Evolutionary conservation across 306 rosid genomes (phyloP).

Genomic region (Trichosanthes truncata): DNA sequence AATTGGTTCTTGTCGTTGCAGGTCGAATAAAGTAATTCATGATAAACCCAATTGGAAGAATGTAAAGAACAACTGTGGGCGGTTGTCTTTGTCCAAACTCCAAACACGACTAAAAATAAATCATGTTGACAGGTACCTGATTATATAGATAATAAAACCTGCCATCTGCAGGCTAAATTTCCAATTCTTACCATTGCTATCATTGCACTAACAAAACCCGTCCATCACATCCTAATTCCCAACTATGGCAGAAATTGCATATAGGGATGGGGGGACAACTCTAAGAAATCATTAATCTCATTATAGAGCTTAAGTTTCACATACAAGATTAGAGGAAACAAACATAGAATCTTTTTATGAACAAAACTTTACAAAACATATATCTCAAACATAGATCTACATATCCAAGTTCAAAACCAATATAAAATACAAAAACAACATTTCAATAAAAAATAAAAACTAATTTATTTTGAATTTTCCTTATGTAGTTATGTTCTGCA

Average conservation of each 20-base stretch:
- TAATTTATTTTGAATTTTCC: not conserved
- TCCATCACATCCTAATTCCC: not conserved
- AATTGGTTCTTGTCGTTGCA: not conserved
- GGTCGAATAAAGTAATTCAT: not conserved
- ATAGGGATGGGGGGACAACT: not conserved
- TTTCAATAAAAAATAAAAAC: no score
- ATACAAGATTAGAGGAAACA: not conserved
- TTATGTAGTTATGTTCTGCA: not conserved
- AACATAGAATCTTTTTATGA: not conserved
- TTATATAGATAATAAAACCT: conserved; percentile 65
- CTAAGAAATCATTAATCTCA: not conserved
- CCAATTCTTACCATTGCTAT: no score
- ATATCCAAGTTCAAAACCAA: not conserved
- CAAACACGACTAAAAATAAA: no score
- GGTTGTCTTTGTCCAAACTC: no score
- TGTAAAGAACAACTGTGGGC: not conserved
- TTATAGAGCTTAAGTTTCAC: not conserved
- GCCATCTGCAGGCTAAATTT: no score
- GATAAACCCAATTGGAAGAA: not conserved
- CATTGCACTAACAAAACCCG: no score
- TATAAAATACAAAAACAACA: not conserved
- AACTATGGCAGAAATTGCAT: not conserved
- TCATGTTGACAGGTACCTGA: conserved; percentile 32
- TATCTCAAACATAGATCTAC: not conserved
- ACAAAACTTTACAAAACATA: not conserved